Percentiles rank a stretch among this genome's conserved stretches.
Evolutionary conservation across 192 early-diverging fungal species (phyloP).

Genomic region (Backusella parvicylindrica): DNA sequence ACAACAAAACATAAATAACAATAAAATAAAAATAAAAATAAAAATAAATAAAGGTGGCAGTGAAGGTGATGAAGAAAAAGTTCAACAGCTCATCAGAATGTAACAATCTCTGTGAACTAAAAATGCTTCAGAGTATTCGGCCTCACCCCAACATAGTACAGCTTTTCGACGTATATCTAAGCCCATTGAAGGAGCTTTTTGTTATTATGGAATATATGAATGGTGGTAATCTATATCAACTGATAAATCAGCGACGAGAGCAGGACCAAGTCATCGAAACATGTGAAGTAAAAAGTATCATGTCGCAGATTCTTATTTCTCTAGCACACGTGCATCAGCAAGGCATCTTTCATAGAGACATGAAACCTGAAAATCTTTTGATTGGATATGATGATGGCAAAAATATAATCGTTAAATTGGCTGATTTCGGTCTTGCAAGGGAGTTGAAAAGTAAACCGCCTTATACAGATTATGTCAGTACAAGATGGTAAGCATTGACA

Average conservation of each 20-base stretch:
- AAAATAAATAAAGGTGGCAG: slow-evolving; percentile 90
- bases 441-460: slow-evolving; percentile 87
- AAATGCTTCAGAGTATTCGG: slow-evolving; percentile 68
- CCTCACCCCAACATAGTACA: slow-evolving; percentile 85
- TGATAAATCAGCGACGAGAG: slow-evolving; percentile 74
- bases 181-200: slow-evolving; percentile 77
- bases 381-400: slow-evolving; percentile 36
- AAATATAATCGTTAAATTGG: slow-evolving; percentile 73
- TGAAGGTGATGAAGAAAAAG: slow-evolving; percentile 89
- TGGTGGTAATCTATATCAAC: slow-evolving; percentile 86
- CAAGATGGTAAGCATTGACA: slow-evolving; percentile 84
- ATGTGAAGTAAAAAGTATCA: slow-evolving; percentile 17
- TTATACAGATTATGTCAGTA: slow-evolving; percentile 97
- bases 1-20: background rate
- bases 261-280: background rate
- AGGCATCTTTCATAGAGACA: slow-evolving; percentile 93
- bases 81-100: slow-evolving; percentile 67
- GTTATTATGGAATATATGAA: slow-evolving; percentile 98
- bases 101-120: slow-evolving; percentile 74
- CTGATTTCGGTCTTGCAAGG: slow-evolving; percentile 93
- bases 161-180: slow-evolving; percentile 81
- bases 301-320: slow-evolving; percentile 84
- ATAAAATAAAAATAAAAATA: too few species aligned
- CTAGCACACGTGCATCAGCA: slow-evolving; percentile 90
- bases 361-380: slow-evolving; percentile 97